Evolutionary conservation across 768 basidiomycete genomes (phyloP), one percentile per base, ranked within the genome.

Genomic region (Trametes cingulata): DNA sequence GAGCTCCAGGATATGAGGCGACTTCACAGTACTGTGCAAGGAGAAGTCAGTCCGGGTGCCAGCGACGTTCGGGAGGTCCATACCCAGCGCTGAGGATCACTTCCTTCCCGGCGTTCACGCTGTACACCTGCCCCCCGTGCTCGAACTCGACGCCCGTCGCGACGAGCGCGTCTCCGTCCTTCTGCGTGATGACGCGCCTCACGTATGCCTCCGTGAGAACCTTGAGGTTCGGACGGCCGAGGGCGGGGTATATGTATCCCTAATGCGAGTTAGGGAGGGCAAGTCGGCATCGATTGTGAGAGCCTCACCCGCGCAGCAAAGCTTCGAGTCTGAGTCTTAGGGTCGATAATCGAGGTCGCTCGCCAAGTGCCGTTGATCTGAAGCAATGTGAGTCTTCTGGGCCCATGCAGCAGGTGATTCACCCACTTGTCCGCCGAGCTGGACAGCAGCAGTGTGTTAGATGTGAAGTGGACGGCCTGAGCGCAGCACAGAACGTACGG

Each of bases 1-100:
- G 5, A 81, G 72, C 67, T 82, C 78, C 12, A 84, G 75, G 10
- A 84, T 65, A 58, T 81, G 79, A 10, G 81, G 76, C 3, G 76
- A 75, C 61, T 78, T 76, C 43, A 82, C 66, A 0, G 80, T 69
- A 7, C 82, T 80, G 50, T 68, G 1, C n/a, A 33, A 19, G 40
- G 52, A 22, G 46, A 25, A 25, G 25, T 47, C 19, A n/a, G 39
- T 40, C n/a, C n/a, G n/a, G n/a, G n/a, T n/a, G n/a, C n/a, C n/a
- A n/a, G n/a, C n/a, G n/a, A n/a, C 39, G 39, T 14, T 2, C 4
- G 4, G 9, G 20, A n/a, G 19, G 42, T 9, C 22, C 71, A 17
- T 35, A 73, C 74, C 74, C 73, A n/a, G 75, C 71, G 35, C 62
- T 69, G 2, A 81, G 58, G 53, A 82, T 78, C 46, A 80, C 80